Percentiles rank a stretch among this genome's conserved stretches.
Conservation (phyloP, 768 basidiomycete species). For the Cystobasidium ongulense region DNA sequence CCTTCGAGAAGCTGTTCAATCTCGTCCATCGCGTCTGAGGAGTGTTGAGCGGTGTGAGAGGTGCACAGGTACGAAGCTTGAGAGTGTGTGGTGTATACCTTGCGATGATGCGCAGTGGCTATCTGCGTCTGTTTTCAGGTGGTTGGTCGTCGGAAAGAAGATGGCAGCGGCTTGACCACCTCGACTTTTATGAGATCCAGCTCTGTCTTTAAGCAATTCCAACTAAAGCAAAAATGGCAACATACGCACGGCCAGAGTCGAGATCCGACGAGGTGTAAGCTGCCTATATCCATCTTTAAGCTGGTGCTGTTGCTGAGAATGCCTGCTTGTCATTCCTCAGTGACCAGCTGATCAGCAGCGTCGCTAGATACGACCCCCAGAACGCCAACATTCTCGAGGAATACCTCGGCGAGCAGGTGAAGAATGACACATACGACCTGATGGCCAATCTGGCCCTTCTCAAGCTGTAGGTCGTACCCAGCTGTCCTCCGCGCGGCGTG, state of each 20-base stretch:
- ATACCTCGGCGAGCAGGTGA: constrained; percentile 60
- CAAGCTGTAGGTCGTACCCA: constrained; percentile 60
- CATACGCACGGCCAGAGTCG: not conserved
- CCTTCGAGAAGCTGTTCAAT: constrained; percentile 21
- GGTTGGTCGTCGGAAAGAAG: no score
- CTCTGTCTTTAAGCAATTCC: not conserved
- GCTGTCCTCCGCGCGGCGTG: not conserved
- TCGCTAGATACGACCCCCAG: constrained; percentile 5
- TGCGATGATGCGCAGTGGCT: no score
- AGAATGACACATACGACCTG: constrained; percentile 83
- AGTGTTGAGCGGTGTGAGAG: not conserved
- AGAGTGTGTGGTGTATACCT: no score
- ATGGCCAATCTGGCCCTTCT: constrained; percentile 89
- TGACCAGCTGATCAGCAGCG: constrained; percentile 20
- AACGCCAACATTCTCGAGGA: constrained; percentile 12
- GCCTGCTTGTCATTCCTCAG: not conserved
- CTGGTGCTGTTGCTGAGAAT: not conserved
- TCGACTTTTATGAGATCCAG: not conserved
- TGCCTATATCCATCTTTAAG: not conserved
- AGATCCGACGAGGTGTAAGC: constrained; percentile 6
- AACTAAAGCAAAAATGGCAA: not conserved
- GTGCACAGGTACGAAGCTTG: no score
- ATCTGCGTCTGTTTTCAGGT: not conserved
- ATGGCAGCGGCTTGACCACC: not conserved
- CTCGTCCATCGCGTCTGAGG: constrained; percentile 22